Evolutionary conservation across 495 filamentous ascomycete genomes (phyloP).

Genomic region (Podospora tetraspora): DNA sequence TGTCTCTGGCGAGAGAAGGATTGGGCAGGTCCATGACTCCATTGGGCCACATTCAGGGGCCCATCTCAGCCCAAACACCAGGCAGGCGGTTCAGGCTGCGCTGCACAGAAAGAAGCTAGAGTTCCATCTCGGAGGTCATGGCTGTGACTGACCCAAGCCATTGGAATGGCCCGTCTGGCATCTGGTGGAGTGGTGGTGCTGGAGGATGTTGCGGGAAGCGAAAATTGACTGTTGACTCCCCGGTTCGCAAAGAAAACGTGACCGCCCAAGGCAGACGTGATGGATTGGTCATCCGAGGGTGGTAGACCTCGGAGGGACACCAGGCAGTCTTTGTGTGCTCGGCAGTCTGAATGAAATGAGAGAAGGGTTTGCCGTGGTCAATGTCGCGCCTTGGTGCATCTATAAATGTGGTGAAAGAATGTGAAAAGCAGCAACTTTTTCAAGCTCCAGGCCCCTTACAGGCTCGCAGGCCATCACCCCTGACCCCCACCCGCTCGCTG

Average conservation of each 20-base stretch:
- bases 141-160: background rate
- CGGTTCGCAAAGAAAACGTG: background rate
- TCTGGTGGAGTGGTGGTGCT: background rate
- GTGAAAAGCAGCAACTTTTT: background rate
- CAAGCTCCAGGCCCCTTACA: background rate
- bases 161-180: background rate
- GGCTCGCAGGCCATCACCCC: background rate
- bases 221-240: background rate
- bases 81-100: background rate
- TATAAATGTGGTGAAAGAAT: background rate
- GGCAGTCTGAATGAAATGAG: background rate
- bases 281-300: background rate
- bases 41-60: conserved; percentile 2
- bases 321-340: background rate
- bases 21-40: conserved; percentile 2
- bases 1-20: background rate
- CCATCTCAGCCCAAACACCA: conserved; percentile 5
- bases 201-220: background rate
- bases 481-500: background rate
- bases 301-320: background rate
- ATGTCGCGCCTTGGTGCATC: background rate
- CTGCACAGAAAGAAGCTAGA: background rate
- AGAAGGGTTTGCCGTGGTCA: background rate
- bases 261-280: background rate
- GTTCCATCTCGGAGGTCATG: background rate